Percentiles rank a stretch among this genome's conserved stretches.
Conservation (phyloP, 441 rosid genomes). For the Arabidopsis hybrid region DNA sequence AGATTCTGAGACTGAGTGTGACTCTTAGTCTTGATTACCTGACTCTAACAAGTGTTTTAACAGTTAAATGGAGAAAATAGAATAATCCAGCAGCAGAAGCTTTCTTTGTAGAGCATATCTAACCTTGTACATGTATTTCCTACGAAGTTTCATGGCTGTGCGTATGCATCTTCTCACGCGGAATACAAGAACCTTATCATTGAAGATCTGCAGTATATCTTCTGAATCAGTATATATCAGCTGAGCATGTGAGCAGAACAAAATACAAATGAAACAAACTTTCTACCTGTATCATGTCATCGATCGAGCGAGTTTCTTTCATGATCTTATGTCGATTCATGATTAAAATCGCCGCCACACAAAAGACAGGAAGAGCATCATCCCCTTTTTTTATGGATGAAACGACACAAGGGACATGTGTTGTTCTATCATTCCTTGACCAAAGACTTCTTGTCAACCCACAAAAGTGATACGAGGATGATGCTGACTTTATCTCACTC, state of each 20-base stretch:
- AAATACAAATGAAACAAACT: background rate
- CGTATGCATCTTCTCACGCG: constrained; percentile 75
- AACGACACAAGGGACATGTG: constrained; percentile 56
- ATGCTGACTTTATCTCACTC: constrained; percentile 58
- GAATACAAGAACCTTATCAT: constrained; percentile 82
- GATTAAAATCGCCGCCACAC: constrained; percentile 90
- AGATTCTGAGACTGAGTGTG: constrained; percentile 36
- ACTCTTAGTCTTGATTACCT: constrained; percentile 65
- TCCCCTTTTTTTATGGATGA: constrained; percentile 72
- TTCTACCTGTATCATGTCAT: constrained; percentile 92
- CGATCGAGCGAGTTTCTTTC: constrained; percentile 82
- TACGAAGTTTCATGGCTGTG: constrained; percentile 84
- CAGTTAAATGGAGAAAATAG: constrained; percentile 32
- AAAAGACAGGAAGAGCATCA: constrained; percentile 82
- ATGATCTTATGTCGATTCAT: constrained; percentile 89
- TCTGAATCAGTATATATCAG: constrained; percentile 27
- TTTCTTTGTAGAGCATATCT: constrained; percentile 35
- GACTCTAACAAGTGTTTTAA: constrained; percentile 45
- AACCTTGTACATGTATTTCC: constrained; percentile 88
- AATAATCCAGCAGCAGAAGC: constrained; percentile 23
- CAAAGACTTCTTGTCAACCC: constrained; percentile 79
- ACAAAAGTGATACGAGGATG: constrained; percentile 66
- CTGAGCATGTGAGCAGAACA: background rate
- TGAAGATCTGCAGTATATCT: constrained; percentile 71
- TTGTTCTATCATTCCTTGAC: constrained; percentile 64